Conservation (phyloP, 805 yeast species). For the Metschnikowia sp. region DNA sequence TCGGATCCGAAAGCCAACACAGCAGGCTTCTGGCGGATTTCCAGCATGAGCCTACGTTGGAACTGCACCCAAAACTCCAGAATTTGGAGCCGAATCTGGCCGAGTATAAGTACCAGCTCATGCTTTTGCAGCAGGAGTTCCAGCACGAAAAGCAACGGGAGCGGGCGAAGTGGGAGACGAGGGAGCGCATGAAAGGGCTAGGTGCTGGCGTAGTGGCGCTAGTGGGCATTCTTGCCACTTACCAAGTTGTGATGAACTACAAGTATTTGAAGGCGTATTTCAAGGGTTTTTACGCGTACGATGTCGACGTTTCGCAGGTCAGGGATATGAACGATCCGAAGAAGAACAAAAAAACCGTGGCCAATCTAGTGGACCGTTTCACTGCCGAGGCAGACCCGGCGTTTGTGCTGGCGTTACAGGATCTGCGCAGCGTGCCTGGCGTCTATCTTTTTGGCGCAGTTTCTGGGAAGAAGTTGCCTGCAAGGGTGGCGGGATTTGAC, state of each 20-base stretch:
- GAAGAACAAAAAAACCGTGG: slow-evolving; percentile 26
- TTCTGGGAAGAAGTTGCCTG: slow-evolving; percentile 46
- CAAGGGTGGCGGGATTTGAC: slow-evolving; percentile 63
- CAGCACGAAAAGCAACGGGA: slow-evolving; percentile 25
- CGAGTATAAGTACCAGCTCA: slow-evolving; percentile 34
- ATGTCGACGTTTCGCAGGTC: slow-evolving; percentile 39
- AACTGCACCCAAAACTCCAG: slow-evolving; percentile 25
- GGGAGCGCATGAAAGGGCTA: slow-evolving; percentile 44
- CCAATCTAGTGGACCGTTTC: slow-evolving; percentile 26
- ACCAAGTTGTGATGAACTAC: slow-evolving; percentile 43
- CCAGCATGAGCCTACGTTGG: slow-evolving; percentile 3
- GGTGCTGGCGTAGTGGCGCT: slow-evolving; percentile 41
- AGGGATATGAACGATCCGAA: slow-evolving; percentile 29
- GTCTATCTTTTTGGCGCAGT: slow-evolving; percentile 35
- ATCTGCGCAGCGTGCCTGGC: slow-evolving; percentile 28
- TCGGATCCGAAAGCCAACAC: slow-evolving; percentile 7
- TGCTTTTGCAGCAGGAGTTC: slow-evolving; percentile 26
- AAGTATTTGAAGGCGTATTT: slow-evolving; percentile 34
- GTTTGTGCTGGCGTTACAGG: slow-evolving; percentile 19
- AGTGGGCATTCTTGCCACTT: slow-evolving; percentile 37
- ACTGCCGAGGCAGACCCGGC: slow-evolving; percentile 21
- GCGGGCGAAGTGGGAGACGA: slow-evolving; percentile 33
- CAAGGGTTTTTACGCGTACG: slow-evolving; percentile 30
- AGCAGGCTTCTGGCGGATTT: slow-evolving; percentile 1
- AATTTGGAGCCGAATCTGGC: slow-evolving; percentile 29